Evolutionary conservation across 2,329 filamentous ascomycete species (phyloP).

Genomic region (Fusarium sp.): DNA sequence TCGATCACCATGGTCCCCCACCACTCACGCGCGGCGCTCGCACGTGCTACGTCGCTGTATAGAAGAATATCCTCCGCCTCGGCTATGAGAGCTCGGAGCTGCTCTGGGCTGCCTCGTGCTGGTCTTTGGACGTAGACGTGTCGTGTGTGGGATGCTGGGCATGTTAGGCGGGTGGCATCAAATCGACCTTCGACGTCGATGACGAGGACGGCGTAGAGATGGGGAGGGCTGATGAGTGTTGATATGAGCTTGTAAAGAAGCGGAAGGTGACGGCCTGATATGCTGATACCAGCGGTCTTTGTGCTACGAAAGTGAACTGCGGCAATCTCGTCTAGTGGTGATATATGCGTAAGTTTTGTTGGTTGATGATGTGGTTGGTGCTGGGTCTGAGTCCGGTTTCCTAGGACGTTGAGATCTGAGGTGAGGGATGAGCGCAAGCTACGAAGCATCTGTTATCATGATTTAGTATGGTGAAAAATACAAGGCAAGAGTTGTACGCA

Average conservation of each 20-base stretch:
- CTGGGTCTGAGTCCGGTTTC: slow-evolving; percentile 24
- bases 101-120: slow-evolving; percentile 42
- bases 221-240: slow-evolving; percentile 58
- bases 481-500: neutral
- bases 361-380: slow-evolving; percentile 22
- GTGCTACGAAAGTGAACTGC: slow-evolving; percentile 59
- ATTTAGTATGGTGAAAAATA: neutral
- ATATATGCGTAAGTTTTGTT: slow-evolving; percentile 52
- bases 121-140: slow-evolving; percentile 63
- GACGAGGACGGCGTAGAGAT: slow-evolving; percentile 60
- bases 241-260: slow-evolving; percentile 66
- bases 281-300: slow-evolving; percentile 56
- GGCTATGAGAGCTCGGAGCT: slow-evolving; percentile 50
- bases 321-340: slow-evolving; percentile 58
- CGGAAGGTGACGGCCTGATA: slow-evolving; percentile 63
- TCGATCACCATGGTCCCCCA: slow-evolving; percentile 68
- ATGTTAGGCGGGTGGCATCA: slow-evolving; percentile 59
- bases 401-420: slow-evolving; percentile 26
- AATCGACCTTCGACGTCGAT: slow-evolving; percentile 66
- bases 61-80: slow-evolving; percentile 59
- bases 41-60: slow-evolving; percentile 54
- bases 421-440: slow-evolving; percentile 41
- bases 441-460: slow-evolving; percentile 37
- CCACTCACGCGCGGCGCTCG: slow-evolving; percentile 59
- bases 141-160: slow-evolving; percentile 50